Base-by-base conservation (phyloP, 371 early-diverging fungal species). In the Syncephalis fuscata region DNA sequence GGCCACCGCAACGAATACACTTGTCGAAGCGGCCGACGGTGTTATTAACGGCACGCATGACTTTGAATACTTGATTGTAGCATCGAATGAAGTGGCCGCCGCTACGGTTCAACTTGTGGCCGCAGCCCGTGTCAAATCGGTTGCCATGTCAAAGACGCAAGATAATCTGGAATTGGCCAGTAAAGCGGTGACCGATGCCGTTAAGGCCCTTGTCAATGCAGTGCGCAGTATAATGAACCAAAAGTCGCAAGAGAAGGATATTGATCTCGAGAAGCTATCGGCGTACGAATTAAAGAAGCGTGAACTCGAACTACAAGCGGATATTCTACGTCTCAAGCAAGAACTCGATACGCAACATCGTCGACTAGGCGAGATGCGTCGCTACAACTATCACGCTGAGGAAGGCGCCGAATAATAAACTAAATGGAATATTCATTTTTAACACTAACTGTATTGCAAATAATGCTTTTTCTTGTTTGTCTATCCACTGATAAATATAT, bases 291-390 rank as follows among this genome's bases (percentile, higher is more conserved):
- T 86, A 61, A 94, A 93, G 71, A 80, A 84, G 48, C 74, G 76
- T 56, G 95, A 95, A 66, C 94, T 94, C 95, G 88, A 92, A 55
- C 92, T 92, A 64, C 96, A 97, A 66, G 96, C 95, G 38, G 74
- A 79, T 66, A 92, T 97, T 45, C 67, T 94, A 49, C 88, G 89
- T 61, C 68, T 95, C 38, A 96, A 95, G 65, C 85, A 92, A 58
- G 86, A 88, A 53, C 66, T 97, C 52, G 73, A 72, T 14, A 71
- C 77, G 48, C 95, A 96, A 27, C 64, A 95, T 46, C 73, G 83
- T 49, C 74, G 80, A 39, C 64, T 95, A 39, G 93, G 87, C 10
- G 92, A 91, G 65, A 88, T 95, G 80, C 73, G 95, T 47, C 85
- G 85, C 64, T 64, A 66, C 45, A 68, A 73, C 1, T 87, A 88